Evolutionary conservation across 2,329 filamentous ascomycete species (phyloP), one percentile per base, ranked within the genome.

Genomic region (Volutella citrinella): DNA sequence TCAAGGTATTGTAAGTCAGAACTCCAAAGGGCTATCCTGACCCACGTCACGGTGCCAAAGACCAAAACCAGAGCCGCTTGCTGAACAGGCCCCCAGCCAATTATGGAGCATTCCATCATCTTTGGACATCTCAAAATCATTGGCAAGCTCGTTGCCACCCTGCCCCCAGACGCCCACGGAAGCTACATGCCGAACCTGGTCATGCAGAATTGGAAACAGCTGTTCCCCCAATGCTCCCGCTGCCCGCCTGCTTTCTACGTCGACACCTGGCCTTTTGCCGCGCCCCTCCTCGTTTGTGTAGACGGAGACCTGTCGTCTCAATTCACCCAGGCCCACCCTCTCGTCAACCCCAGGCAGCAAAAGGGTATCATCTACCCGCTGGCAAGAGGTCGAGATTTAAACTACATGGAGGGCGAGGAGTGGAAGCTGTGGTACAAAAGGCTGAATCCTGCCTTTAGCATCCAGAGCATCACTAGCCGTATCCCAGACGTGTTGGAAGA

Each of bases 401-500:
- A 59, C 4, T 53, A 51, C 6, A 48, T 50, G 24, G 56, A 63
- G 7, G 61, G 59, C 3, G 38, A 29, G 5, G 38, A 40, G 17
- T 59, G 53, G 36, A 47, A 49, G 19, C 19, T 49, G 7, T 65
- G 60, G 55, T 57, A 31, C 36, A 44, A 44, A 19, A 34, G 54
- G 14, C 56, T 66, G 19, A 65, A 53, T 16, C 62, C 58, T 2
- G 60, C 55, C 3, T 67, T 67, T 38, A 64, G 60, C 28, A 45
- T 52, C 14, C 52, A 60, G 30, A 65, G 61, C 28, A 36, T 66
- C 27, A 49, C 47, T 3, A 51, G 55, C 2, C 49, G 61, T 25
- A 47, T 64, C 4, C 59, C 62, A 3, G 60, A 60, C 10, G 51
- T 66, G 11, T 32, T 66, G 5, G 54, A 64, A 19, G 65, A 68